Conservation (phyloP, 164 flowering plant genomes). For the Euptelea pleiosperma region DNA sequence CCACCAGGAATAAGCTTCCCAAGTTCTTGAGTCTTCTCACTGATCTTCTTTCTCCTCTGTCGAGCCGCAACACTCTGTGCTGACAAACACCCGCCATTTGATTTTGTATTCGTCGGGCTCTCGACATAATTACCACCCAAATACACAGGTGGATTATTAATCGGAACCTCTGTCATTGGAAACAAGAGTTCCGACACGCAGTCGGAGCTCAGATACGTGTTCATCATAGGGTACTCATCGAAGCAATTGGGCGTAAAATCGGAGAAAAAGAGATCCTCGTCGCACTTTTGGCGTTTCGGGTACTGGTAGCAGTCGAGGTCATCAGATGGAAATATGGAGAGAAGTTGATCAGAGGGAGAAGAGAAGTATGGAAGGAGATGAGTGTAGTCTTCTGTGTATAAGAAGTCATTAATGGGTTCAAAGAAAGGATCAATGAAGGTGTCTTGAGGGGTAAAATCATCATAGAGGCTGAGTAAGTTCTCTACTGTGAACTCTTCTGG, state of each 20-base stretch:
- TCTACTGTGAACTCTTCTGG: conserved; percentile 1
- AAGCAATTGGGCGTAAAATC: conserved; percentile 1
- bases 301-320: conserved; percentile 5
- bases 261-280: neutral
- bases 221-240: neutral
- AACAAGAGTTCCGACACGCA: neutral
- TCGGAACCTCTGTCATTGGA: neutral
- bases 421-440: conserved; percentile 5
- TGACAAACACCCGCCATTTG: conserved; percentile 27
- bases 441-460: neutral
- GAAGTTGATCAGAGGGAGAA: neutral
- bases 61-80: conserved; percentile 82
- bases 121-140: neutral
- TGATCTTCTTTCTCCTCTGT: conserved; percentile 80
- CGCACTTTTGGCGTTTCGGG: conserved; percentile 12
- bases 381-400: neutral
- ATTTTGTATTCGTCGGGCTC: conserved; percentile 3
- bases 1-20: conserved; percentile 85
- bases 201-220: neutral
- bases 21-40: conserved; percentile 84
- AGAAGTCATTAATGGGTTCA: conserved; percentile 1
- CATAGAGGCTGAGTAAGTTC: conserved; percentile 9
- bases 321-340: neutral
- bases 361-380: conserved; percentile 4
- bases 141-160: conserved; percentile 4